These are phyloP conservation scores for Skeletonema grethae DNA, from an alignment of 108 stramenopile genomes.

Conservation along the genomic window DNA sequence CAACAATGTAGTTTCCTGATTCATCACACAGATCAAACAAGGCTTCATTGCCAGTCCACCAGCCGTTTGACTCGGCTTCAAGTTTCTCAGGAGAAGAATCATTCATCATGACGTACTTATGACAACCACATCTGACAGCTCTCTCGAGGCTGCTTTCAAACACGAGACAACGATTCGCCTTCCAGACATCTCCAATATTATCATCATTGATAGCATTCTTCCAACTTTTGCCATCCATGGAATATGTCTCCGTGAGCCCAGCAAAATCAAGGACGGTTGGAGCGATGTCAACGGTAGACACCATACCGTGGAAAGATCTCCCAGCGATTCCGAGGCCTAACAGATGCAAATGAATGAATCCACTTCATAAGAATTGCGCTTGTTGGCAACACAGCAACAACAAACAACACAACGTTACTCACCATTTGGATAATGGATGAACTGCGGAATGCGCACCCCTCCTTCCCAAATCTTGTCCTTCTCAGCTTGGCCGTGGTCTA, in stretches of 20 bases:
- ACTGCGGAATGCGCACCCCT: conserved; percentile 41
- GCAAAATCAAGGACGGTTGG: conserved; percentile 38
- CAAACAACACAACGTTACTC: too few species aligned
- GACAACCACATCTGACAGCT: conserved; percentile 43
- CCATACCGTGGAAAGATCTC: too few species aligned
- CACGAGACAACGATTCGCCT: conserved; percentile 31
- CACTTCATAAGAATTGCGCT: too few species aligned
- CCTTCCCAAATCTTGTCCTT: conserved; percentile 43
- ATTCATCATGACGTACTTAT: conserved; percentile 22
- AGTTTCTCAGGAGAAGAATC: too few species aligned
- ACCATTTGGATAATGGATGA: conserved; percentile 39
- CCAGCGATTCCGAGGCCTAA: too few species aligned
- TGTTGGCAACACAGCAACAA: too few species aligned
- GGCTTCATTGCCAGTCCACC: too few species aligned
- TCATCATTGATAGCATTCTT: conserved; percentile 8
- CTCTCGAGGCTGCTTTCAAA: conserved; percentile 35
- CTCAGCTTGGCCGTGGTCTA: conserved; percentile 46
- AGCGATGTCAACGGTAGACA: conserved; percentile 31
- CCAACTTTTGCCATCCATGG: conserved; percentile 46
- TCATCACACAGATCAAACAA: too few species aligned
- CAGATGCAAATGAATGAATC: too few species aligned
- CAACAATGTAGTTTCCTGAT: too few species aligned
- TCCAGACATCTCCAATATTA: neutral
- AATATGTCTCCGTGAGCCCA: conserved; percentile 20
- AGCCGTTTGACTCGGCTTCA: too few species aligned